Evolutionary conservation across 805 yeast genomes (phyloP), one percentile per base, ranked within the genome.

Genomic region (Lachancea cidri): DNA sequence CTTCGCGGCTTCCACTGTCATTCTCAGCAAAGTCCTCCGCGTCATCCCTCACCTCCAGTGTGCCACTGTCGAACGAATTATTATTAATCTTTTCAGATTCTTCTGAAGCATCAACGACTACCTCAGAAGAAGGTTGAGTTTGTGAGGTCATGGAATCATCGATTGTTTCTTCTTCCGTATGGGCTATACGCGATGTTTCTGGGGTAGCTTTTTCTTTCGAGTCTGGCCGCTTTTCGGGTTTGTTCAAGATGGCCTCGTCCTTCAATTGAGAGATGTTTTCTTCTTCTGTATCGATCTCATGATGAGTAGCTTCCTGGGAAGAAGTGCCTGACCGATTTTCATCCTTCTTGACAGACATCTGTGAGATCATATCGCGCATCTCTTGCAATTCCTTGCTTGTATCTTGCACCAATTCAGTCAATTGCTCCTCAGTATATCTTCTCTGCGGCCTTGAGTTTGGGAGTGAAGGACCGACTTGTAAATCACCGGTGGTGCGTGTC

Each of bases 351-450:
- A n/a, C 17, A 5, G 30, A 5, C 16, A 13, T 17, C 17, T 22
- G 14, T 17, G 27, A 16, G 13, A 36, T 25, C 29, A 11, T 37
- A 24, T 7, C 16, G 17, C 27, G 38, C 33, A 48, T 41, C 16
- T 50, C 49, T 22, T 44, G 32, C 15, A 48, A 33, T 35, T 48
- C 47, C 14, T 44, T 38, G 24, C 37, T 39, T 1, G 54, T 42
- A 22, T 44, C 34, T 6, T 44, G 32, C 3, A 46, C 37, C 6
- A 43, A 27, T 5, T 29, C 36, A 27, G 47, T 34, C 8, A 49
- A 18, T 19, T 24, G 34, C 15, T 52, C 49, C 4, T 48, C 45
- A 2, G 54, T 41, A 22, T 46, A 36, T 17, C 44, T 36, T 30
- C 43, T 38, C 7, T 31, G 29, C 4, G 52, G 52, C 18, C 52